Evolutionary conservation across 345 rosid genomes (phyloP).

Genomic region (Syzygium aqueum): DNA sequence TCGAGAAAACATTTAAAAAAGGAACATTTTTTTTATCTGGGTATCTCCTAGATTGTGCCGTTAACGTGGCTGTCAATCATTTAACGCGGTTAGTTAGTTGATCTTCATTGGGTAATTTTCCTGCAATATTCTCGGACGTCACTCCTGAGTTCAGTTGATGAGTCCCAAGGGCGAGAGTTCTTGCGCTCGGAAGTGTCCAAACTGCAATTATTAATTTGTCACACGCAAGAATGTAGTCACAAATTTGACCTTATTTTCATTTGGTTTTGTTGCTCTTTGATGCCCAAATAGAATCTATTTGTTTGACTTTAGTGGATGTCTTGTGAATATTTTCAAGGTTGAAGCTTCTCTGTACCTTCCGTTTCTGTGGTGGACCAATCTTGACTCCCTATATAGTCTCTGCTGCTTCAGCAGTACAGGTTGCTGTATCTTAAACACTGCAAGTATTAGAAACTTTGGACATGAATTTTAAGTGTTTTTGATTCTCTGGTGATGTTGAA

Average conservation of each 20-base stretch:
- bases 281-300: not conserved
- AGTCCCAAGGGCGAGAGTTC: not conserved
- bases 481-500: not conserved
- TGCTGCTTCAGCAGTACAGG: not conserved
- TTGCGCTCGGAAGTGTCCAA: not conserved
- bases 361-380: not conserved
- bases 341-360: slow-evolving; percentile 6
- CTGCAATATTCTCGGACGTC: not conserved
- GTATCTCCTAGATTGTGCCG: not conserved
- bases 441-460: not conserved
- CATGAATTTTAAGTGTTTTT: not conserved
- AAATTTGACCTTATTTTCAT: not conserved
- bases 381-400: not conserved
- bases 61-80: not conserved
- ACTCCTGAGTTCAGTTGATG: not conserved
- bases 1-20: not conserved
- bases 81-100: no score
- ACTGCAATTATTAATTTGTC: not conserved
- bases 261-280: not conserved
- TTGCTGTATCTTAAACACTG: not conserved
- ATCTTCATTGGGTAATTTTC: no score
- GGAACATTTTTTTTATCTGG: not conserved
- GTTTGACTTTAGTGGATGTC: not conserved
- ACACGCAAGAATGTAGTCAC: not conserved
- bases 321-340: not conserved